Base-by-base conservation (phyloP, 2,329 filamentous ascomycete species). In the Exserohilum turcica region DNA sequence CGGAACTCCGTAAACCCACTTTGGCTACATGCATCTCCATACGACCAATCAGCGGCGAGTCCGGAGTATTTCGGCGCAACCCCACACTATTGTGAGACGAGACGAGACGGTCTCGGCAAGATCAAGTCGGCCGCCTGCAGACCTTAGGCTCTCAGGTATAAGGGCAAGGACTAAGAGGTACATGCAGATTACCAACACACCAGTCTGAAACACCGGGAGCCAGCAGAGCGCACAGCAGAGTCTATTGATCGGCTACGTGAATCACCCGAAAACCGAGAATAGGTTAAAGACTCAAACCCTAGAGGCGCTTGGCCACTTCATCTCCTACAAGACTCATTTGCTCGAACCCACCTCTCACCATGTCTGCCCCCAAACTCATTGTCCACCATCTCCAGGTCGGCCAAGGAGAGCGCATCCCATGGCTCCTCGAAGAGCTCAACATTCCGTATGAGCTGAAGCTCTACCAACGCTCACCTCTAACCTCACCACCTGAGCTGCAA, bases 401-500 rank as follows among this genome's bases (percentile, higher is more conserved):
- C 9, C 84, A 88, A 67, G 86, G 84, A 31, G 85, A 88, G 67
- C 84, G 86, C 35, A 78, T 88, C 45, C 74, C 82, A 64, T 88
- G 83, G 80, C 80, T 88, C 39, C 84, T 84, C 67, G 86, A 89
- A 69, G 86, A 89, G 69, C 81, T 88, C 15, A 70, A 72, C 42
- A 71, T 89, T 45, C 66, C 76, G 2, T 88, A 88, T 66, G 64
- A 75, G 1, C 70, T 84, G 9, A 74, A 75, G 51, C 71, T 74
- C 35, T 77, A 84, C 74, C 54, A 76, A 44, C 79, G 81, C 37
- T 64, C 64, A 6, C 80, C 85, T 58, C 46, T 79, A 10, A 60
- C 78, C 35, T 67, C 70, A 6, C 71, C 69, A 3, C 64, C 66
- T n/a, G 63, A 65, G 1, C 54, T 73, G 13, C 66, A 68, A 45